phyloP scores from a whole-genome alignment of 768 basidiomycete species.

The Nidularia pulvinata region DNA sequence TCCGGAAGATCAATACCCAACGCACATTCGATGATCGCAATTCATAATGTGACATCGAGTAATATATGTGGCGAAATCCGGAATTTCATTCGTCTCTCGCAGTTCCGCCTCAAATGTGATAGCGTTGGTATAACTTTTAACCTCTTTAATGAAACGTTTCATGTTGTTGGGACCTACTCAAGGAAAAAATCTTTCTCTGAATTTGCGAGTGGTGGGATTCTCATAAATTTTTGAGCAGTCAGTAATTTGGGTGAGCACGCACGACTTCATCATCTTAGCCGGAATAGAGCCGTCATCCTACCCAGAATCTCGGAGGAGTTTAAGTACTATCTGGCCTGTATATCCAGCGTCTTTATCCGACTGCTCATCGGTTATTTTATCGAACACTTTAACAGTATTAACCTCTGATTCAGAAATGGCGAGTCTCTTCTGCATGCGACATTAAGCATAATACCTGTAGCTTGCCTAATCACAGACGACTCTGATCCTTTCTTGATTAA shows the following conservation, averaged over 20 bases:
- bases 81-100: not conserved
- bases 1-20: not conserved
- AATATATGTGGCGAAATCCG: not conserved
- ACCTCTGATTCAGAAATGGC: not conserved
- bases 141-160: not conserved
- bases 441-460: no score
- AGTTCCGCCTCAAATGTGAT: not conserved
- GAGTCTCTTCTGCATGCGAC: no score
- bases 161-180: not conserved
- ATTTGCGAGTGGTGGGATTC: not conserved
- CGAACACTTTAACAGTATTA: not conserved
- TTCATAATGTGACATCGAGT: not conserved
- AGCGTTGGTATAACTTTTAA: not conserved
- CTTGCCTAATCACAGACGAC: no score
- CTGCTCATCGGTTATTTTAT: not conserved
- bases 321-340: not conserved
- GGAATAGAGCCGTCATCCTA: not conserved
- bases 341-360: not conserved
- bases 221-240: no score
- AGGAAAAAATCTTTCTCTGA: not conserved
- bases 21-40: not conserved
- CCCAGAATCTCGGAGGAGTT: not conserved
- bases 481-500: no score
- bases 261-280: not conserved
- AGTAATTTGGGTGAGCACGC: not conserved